Conservation (phyloP, 805 yeast genomes). For the Metschnikowia anglica region DNA sequence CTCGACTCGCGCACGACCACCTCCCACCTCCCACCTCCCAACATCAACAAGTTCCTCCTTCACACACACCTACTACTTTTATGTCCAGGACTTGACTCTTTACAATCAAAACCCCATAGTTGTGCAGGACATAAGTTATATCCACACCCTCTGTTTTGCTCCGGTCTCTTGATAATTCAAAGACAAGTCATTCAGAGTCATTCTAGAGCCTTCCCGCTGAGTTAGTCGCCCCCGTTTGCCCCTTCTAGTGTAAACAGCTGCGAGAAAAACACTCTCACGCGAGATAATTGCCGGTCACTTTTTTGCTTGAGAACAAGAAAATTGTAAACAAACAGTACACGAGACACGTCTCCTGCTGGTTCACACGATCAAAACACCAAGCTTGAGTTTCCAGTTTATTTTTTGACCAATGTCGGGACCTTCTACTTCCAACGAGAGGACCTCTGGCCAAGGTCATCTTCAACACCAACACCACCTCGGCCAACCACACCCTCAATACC, state of each 20-base stretch:
- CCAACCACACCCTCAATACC: conserved; percentile 21
- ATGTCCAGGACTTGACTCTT: conserved; percentile 23
- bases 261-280: conserved; percentile 2
- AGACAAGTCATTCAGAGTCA: conserved; percentile 4
- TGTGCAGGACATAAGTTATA: conserved; percentile 24
- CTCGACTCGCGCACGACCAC: conserved; percentile 19
- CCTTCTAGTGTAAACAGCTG: conserved; percentile 5
- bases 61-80: conserved; percentile 26
- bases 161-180: conserved; percentile 1
- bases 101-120: conserved; percentile 13
- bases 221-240: conserved; percentile 10
- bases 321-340: conserved; percentile 12
- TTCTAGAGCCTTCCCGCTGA: neutral
- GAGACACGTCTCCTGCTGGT: conserved; percentile 10
- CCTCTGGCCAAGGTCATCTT: conserved; percentile 15
- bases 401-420: conserved; percentile 19
- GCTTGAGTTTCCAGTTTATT: neutral
- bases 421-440: conserved; percentile 23
- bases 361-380: neutral
- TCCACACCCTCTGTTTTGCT: conserved; percentile 21
- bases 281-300: neutral
- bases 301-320: conserved; percentile 1
- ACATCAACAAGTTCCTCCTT: conserved; percentile 21
- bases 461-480: conserved; percentile 17
- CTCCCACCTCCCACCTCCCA: conserved; percentile 16